phyloP scores from a whole-genome alignment of 1,139 yeast genomes.

The Geotrichum phurueaensis region DNA sequence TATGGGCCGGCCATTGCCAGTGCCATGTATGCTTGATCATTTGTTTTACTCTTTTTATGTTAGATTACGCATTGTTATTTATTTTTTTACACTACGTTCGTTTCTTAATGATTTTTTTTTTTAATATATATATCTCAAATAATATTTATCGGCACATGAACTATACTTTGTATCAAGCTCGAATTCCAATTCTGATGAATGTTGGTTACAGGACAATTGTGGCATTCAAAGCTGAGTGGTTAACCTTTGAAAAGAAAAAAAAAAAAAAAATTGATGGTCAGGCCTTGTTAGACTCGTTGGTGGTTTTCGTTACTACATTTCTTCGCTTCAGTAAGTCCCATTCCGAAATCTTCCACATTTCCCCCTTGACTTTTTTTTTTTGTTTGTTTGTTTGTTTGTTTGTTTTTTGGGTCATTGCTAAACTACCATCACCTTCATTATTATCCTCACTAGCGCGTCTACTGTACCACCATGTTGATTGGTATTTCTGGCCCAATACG shows the following conservation, averaged over 20 bases:
- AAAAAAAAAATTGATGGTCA: too few relatives aligned
- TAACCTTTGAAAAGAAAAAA: too few relatives aligned
- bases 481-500: slow-evolving; percentile 28
- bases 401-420: not conserved
- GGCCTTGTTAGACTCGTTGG: too few relatives aligned
- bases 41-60: not conserved
- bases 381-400: not conserved
- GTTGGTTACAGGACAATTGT: not conserved
- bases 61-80: not conserved
- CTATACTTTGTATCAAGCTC: not conserved
- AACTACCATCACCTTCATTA: not conserved
- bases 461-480: not conserved
- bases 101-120: not conserved
- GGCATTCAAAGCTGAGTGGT: not conserved
- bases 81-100: not conserved
- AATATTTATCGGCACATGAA: not conserved
- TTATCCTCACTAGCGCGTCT: not conserved
- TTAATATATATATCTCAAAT: not conserved
- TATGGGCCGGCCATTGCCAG: slow-evolving; percentile 34
- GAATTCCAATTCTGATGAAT: not conserved
- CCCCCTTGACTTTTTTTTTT: not conserved
- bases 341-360: too few relatives aligned
- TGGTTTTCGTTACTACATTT: too few relatives aligned
- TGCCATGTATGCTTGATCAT: slow-evolving; percentile 24
- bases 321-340: too few relatives aligned